Percentiles rank a stretch among this genome's conserved stretches.
These are phyloP conservation scores for Fraxinus excelsior DNA, from an alignment of 257 asterid genomes.

Conservation along the genomic window DNA sequence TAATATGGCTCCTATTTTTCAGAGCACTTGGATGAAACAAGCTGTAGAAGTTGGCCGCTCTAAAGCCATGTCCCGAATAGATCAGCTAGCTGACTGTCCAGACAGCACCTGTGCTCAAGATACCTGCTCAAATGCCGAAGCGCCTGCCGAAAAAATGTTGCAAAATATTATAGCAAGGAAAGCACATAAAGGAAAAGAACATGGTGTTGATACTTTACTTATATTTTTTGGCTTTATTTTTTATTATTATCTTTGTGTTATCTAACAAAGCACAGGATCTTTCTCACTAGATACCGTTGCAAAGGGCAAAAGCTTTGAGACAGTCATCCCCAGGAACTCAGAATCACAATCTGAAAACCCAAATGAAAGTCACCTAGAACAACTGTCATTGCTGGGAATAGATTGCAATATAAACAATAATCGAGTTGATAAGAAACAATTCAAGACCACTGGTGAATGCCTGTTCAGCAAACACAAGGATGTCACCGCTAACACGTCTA, in stretches of 20 bases:
- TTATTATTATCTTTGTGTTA: conserved; percentile 20
- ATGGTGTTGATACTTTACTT: conserved; percentile 39
- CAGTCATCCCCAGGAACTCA: conserved; percentile 31
- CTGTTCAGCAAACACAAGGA: conserved; percentile 27
- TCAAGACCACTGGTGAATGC: conserved; percentile 11
- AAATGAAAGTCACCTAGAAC: conserved; percentile 29
- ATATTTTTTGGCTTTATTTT: conserved; percentile 18
- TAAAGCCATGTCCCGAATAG: conserved; percentile 51
- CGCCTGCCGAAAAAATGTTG: conserved; percentile 37
- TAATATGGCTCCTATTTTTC: conserved; percentile 29
- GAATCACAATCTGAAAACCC: conserved; percentile 46
- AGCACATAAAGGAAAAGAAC: conserved; percentile 38
- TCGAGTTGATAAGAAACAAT: conserved; percentile 20
- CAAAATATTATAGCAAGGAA: conserved; percentile 39
- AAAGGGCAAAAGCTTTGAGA: conserved; percentile 39
- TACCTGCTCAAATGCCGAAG: conserved; percentile 56
- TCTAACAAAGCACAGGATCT: conserved; percentile 19
- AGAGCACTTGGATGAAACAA: conserved; percentile 87
- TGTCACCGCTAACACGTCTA: conserved; percentile 17
- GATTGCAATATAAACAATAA: conserved; percentile 22
- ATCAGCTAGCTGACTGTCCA: conserved; percentile 52
- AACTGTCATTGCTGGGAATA: conserved; percentile 21
- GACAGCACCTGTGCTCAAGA: conserved; percentile 72
- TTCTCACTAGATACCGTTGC: conserved; percentile 39
- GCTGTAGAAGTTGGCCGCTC: conserved; percentile 67